These are phyloP conservation scores for Hippophae rhamnoides DNA, from an alignment of 306 rosid species.

Conservation along the genomic window DNA sequence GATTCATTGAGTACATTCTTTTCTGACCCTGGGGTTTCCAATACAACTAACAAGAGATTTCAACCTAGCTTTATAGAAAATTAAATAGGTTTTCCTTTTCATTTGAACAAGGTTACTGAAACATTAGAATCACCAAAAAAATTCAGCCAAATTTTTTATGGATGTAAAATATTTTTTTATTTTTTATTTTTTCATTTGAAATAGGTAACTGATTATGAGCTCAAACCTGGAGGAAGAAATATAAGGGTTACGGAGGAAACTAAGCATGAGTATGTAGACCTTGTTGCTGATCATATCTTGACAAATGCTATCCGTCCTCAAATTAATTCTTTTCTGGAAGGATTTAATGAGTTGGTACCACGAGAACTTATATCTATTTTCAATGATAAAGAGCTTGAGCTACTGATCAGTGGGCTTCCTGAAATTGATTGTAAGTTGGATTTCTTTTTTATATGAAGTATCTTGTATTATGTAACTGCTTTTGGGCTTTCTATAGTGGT, in stretches of 20 bases:
- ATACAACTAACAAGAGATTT: too few relatives aligned
- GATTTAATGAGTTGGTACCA: slow-evolving; percentile 77
- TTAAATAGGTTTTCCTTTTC: slow-evolving; percentile 5
- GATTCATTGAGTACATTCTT: too few relatives aligned
- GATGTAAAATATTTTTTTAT: neutral
- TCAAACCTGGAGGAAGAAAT: slow-evolving; percentile 97
- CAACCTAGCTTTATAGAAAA: neutral
- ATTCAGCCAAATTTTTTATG: neutral
- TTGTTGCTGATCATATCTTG: slow-evolving; percentile 89
- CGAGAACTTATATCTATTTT: slow-evolving; percentile 77
- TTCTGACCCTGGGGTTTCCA: too few relatives aligned
- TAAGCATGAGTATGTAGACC: slow-evolving; percentile 95
- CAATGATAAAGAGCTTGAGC: slow-evolving; percentile 95
- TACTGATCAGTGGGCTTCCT: slow-evolving; percentile 98
- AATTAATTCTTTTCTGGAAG: slow-evolving; percentile 75
- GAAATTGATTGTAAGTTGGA: slow-evolving; percentile 87
- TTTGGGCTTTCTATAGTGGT: slow-evolving; percentile 3
- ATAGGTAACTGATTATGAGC: slow-evolving; percentile 97
- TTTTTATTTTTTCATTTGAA: slow-evolving; percentile 4
- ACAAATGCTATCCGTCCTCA: slow-evolving; percentile 97
- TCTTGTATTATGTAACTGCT: slow-evolving; percentile 4
- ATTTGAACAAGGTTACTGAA: neutral
- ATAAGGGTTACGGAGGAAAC: slow-evolving; percentile 96
- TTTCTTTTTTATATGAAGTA: slow-evolving; percentile 3
- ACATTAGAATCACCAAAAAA: neutral